Percentiles rank a stretch among this genome's conserved stretches.
Evolutionary conservation across 148 eudicot genomes (phyloP).

Genomic region (Arctostaphylos glauca): DNA sequence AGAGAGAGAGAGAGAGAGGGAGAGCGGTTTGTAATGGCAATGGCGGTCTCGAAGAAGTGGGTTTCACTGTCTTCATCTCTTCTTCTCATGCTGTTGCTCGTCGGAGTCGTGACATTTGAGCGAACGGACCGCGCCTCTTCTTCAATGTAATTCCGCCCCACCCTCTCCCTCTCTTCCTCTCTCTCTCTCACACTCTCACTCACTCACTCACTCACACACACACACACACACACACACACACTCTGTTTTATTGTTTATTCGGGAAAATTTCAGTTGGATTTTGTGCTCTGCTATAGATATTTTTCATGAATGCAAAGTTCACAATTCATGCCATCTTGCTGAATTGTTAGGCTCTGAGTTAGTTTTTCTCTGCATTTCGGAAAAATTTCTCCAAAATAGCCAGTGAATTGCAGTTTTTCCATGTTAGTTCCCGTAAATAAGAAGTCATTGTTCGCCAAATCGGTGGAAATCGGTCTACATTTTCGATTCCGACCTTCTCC

Average conservation of each 20-base stretch:
- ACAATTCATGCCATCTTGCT: not conserved
- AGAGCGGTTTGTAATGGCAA: not conserved
- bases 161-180: too few relatives aligned
- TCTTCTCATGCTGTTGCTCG: constrained; percentile 8
- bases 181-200: not conserved
- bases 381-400: not conserved
- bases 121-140: not conserved
- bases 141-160: not conserved
- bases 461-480: not conserved
- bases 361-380: not conserved
- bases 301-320: not conserved
- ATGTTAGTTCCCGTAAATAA: not conserved
- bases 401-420: not conserved
- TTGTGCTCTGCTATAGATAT: not conserved
- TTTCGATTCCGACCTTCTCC: not conserved
- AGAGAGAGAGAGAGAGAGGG: not conserved
- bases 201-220: too few relatives aligned
- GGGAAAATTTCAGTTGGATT: not conserved
- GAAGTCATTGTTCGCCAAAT: not conserved
- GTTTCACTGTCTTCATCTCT: constrained; percentile 13
- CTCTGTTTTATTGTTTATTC: too few relatives aligned
- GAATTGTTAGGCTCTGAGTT: not conserved
- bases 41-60: constrained; percentile 16
- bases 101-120: not conserved
- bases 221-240: too few relatives aligned